Conservation (phyloP, 148 eudicot genomes). For the Heliamphora exappendiculata region DNA sequence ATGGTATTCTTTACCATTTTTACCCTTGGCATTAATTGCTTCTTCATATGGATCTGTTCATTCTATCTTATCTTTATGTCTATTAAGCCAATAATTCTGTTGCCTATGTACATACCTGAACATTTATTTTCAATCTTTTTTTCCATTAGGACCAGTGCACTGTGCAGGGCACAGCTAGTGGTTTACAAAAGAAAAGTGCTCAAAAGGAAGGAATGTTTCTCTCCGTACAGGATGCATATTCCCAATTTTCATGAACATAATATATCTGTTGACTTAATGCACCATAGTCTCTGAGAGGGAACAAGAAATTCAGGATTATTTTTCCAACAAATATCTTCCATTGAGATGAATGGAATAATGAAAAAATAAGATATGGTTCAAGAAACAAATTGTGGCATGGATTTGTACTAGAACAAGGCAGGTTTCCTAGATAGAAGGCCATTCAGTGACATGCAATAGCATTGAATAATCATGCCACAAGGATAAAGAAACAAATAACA, state of each 20-base stretch:
- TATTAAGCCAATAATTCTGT: too few species aligned
- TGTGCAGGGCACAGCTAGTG: too few species aligned
- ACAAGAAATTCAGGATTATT: neutral
- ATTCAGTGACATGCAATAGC: neutral
- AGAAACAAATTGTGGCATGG: neutral
- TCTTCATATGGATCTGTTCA: too few species aligned
- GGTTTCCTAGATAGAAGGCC: neutral
- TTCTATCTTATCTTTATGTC: too few species aligned
- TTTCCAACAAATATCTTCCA: neutral
- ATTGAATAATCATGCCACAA: neutral
- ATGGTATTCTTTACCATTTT: too few species aligned
- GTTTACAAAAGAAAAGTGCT: too few species aligned
- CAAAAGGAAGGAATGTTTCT: too few species aligned
- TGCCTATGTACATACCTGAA: too few species aligned
- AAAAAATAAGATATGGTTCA: neutral
- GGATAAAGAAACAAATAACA: neutral
- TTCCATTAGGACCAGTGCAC: too few species aligned
- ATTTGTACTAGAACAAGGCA: neutral
- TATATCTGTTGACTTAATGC: neutral
- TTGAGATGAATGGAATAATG: neutral
- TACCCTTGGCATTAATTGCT: too few species aligned
- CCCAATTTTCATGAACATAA: neutral
- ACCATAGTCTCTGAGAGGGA: too few species aligned
- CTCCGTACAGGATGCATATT: neutral
- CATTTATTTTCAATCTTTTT: too few species aligned